Conservation (phyloP, 2,329 filamentous ascomycete species). For the Xylariaceae sp. region DNA sequence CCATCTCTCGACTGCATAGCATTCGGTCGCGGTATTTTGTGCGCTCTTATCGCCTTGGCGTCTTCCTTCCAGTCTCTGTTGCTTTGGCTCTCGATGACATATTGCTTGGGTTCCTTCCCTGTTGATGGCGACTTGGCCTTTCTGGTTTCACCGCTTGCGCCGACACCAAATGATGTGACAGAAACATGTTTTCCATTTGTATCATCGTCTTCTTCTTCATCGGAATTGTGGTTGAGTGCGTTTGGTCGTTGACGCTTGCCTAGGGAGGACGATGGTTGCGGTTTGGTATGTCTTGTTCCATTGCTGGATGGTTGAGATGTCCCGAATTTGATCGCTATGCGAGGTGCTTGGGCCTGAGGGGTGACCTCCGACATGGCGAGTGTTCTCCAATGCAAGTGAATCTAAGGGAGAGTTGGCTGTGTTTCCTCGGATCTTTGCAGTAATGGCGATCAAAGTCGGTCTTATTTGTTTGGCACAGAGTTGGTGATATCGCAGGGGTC, state of each 20-base stretch:
- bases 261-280: constrained; percentile 36
- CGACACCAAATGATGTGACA: constrained; percentile 31
- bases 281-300: constrained; percentile 23
- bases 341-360: constrained; percentile 28
- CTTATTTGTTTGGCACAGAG: too few species aligned
- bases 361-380: constrained; percentile 37
- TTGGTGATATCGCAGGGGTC: too few species aligned
- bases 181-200: constrained; percentile 24
- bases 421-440: too few species aligned
- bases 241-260: constrained; percentile 47
- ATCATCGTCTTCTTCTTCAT: constrained; percentile 38
- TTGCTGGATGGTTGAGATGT: constrained; percentile 26
- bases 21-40: constrained; percentile 4
- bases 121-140: constrained; percentile 10
- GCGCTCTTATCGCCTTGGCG: constrained; percentile 21
- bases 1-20: constrained; percentile 2
- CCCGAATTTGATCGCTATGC: constrained; percentile 50
- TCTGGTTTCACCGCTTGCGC: constrained; percentile 22
- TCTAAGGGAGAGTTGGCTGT: background rate
- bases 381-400: background rate
- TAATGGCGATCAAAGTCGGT: too few species aligned
- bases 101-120: constrained; percentile 16
- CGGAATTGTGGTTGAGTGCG: constrained; percentile 40
- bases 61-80: constrained; percentile 35
- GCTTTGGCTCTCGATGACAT: constrained; percentile 28